These are phyloP conservation scores for Cornus kousa DNA, from an alignment of 148 eudicot genomes.

Conservation along the genomic window DNA sequence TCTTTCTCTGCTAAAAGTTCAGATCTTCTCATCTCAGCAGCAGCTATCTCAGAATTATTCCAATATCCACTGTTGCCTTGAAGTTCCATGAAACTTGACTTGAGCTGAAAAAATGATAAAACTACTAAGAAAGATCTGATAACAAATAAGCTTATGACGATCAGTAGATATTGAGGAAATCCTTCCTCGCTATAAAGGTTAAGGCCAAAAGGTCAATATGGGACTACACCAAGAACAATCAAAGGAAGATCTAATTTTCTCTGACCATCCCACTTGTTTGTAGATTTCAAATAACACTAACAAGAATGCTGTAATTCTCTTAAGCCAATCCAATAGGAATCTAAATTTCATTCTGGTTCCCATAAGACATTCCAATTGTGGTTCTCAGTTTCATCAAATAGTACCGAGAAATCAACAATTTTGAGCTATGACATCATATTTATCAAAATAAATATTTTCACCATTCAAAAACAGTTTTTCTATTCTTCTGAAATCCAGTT, in stretches of 20 bases:
- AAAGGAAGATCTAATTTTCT: neutral
- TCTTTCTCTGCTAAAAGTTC: conserved; percentile 41
- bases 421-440: neutral
- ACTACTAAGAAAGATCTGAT: neutral
- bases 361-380: neutral
- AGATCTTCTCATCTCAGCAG: conserved; percentile 40
- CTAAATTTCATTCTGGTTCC: neutral
- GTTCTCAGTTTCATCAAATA: neutral
- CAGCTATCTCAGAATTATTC: conserved; percentile 29
- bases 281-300: neutral
- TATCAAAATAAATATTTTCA: neutral
- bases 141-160: neutral
- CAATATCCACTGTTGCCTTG: conserved; percentile 16
- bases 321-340: neutral
- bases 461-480: neutral
- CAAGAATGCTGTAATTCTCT: neutral
- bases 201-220: neutral
- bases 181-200: neutral
- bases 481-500: neutral
- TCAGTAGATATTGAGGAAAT: neutral
- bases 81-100: conserved; percentile 26
- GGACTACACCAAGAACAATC: neutral
- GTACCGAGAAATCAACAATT: neutral
- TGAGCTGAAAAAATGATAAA: conserved; percentile 31
- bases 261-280: neutral